These are phyloP conservation scores for Immersiporthe knoxdaviesiana DNA, from an alignment of 2,329 filamentous ascomycete genomes.

Conservation along the genomic window DNA sequence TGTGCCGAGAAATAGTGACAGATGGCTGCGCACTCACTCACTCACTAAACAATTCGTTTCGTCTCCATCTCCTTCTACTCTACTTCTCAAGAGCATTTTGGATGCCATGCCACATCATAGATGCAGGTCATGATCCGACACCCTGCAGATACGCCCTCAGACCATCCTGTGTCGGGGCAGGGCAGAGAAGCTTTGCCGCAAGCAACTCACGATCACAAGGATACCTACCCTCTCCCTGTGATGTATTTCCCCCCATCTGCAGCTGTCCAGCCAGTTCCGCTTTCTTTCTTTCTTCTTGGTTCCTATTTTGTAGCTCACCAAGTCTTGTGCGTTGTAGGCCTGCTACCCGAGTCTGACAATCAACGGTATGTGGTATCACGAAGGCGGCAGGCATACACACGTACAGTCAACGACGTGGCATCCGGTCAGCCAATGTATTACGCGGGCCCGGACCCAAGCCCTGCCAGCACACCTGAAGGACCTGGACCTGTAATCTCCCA, in stretches of 20 bases:
- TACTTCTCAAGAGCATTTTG: not conserved
- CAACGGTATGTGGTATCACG: not conserved
- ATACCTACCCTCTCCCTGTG: not conserved
- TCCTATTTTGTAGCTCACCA: not conserved
- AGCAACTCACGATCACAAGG: not conserved
- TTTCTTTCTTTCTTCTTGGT: not conserved
- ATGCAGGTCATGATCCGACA: not conserved
- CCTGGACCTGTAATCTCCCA: not conserved
- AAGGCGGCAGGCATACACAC: not conserved
- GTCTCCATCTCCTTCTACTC: not conserved
- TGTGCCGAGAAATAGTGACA: constrained; percentile 13
- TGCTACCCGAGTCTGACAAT: not conserved
- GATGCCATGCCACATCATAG: not conserved
- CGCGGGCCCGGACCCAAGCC: not conserved
- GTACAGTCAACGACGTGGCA: not conserved
- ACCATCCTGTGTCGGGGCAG: not conserved
- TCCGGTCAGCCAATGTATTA: not conserved
- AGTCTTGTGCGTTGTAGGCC: not conserved
- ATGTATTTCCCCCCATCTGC: not conserved
- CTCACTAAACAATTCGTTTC: too few relatives aligned
- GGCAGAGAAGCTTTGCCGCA: not conserved
- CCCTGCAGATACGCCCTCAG: not conserved
- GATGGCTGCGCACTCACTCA: not conserved
- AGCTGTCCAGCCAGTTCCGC: not conserved
- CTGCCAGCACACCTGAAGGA: not conserved